Conservation (phyloP, 2,329 filamentous ascomycete genomes). For the Metarhizium guizhouense region DNA sequence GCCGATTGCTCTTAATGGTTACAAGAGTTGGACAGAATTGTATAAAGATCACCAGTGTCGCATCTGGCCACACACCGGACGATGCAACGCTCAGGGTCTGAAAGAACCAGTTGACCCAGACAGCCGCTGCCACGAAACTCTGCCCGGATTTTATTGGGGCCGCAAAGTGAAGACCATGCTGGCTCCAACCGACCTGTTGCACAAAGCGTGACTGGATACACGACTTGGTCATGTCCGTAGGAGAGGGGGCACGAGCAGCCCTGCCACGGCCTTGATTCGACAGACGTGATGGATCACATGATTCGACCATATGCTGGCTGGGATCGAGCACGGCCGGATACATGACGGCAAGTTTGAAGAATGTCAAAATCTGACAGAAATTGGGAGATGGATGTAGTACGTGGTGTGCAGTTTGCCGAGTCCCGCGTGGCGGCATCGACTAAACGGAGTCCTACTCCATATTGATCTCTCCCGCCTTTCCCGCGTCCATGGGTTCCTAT, state of each 20-base stretch:
- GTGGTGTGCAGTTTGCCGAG: constrained; percentile 2
- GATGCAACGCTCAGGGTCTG: neutral
- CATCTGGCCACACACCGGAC: neutral
- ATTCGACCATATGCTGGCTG: constrained; percentile 7
- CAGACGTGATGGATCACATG: constrained; percentile 11
- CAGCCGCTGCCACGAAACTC: neutral
- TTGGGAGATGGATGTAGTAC: neutral
- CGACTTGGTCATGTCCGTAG: neutral
- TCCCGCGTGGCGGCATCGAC: neutral
- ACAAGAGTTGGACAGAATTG: neutral
- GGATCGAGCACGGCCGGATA: neutral
- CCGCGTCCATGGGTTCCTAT: too few relatives aligned
- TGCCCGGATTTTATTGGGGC: constrained; percentile 1
- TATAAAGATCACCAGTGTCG: neutral
- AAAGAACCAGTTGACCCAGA: neutral
- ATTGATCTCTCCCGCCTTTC: too few relatives aligned
- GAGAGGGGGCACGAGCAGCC: constrained; percentile 5
- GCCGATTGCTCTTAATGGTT: neutral
- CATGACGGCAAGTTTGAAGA: neutral
- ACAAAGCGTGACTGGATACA: too few relatives aligned
- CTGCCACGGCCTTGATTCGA: constrained; percentile 11
- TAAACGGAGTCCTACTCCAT: too few relatives aligned
- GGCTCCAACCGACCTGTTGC: too few relatives aligned
- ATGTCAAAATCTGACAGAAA: neutral
- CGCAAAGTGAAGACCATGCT: neutral